phyloP scores from a whole-genome alignment of 805 yeast genomes.

The Candida boidinii region DNA sequence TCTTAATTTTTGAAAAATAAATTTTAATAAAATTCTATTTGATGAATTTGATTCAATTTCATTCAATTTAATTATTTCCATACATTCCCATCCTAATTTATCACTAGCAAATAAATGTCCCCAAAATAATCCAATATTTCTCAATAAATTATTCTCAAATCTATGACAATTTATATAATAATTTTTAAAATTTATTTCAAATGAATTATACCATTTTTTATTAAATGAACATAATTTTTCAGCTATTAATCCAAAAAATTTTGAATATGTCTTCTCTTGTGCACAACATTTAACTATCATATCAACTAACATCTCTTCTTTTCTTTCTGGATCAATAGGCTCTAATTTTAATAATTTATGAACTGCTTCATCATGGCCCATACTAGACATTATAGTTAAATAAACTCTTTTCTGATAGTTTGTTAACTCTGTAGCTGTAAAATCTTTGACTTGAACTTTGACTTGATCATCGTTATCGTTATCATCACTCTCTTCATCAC shows the following conservation, averaged over 20 bases:
- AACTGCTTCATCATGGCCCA: conserved; percentile 89
- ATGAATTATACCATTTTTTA: conserved; percentile 48
- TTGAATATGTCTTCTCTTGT: conserved; percentile 81
- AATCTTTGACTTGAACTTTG: conserved; percentile 41
- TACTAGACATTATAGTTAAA: conserved; percentile 76
- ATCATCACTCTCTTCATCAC: conserved; percentile 15
- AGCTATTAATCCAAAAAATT: conserved; percentile 72
- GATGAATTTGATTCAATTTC: conserved; percentile 75
- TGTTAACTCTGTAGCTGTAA: conserved; percentile 57
- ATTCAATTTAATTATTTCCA: conserved; percentile 49
- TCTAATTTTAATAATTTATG: conserved; percentile 63
- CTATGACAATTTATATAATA: conserved; percentile 55
- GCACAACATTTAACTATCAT: conserved; percentile 75
- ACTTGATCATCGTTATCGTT: conserved; percentile 11
- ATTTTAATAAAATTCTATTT: conserved; percentile 71
- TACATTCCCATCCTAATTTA: conserved; percentile 53
- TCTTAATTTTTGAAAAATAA: conserved; percentile 69
- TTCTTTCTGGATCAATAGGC: conserved; percentile 28
- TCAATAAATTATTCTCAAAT: conserved; percentile 60
- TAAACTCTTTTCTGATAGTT: conserved; percentile 72
- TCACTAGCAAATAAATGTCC: conserved; percentile 77
- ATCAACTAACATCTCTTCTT: conserved; percentile 51
- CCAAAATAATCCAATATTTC: conserved; percentile 78
- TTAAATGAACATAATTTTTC: conserved; percentile 50
- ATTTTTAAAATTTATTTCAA: conserved; percentile 42